phyloP scores from a whole-genome alignment of 139 green algal species.

The Marvania coccoides region DNA sequence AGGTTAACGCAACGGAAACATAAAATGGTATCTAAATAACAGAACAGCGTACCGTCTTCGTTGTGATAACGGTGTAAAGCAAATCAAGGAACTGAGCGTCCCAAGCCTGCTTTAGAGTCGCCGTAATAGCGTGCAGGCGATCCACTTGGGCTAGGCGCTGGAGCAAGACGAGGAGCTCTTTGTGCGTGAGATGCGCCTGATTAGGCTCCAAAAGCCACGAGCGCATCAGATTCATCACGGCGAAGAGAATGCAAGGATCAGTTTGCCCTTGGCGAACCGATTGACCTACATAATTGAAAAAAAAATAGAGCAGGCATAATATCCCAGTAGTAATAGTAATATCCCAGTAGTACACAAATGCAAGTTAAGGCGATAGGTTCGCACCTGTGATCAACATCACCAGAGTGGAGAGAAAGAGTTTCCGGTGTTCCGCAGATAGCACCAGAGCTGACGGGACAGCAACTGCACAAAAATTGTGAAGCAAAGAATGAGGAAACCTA shows the following conservation, averaged over 20 bases:
- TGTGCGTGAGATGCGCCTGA: slow-evolving; percentile 41
- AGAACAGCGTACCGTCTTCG: neutral
- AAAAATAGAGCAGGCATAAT: no score
- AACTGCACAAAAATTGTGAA: slow-evolving; percentile 1
- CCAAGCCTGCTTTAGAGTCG: slow-evolving; percentile 33
- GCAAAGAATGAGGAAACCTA: neutral
- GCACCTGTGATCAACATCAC: slow-evolving; percentile 60
- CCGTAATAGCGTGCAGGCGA: slow-evolving; percentile 29
- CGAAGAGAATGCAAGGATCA: slow-evolving; percentile 56
- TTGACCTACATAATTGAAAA: slow-evolving; percentile 1
- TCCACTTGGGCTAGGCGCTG: slow-evolving; percentile 60
- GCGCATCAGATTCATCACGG: slow-evolving; percentile 36
- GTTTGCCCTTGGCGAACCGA: slow-evolving; percentile 32
- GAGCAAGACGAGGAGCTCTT: slow-evolving; percentile 81
- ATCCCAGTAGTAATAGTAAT: no score
- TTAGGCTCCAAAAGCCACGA: slow-evolving; percentile 31
- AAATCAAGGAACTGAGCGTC: slow-evolving; percentile 69
- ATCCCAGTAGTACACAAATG: no score
- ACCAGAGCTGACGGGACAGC: slow-evolving; percentile 39
- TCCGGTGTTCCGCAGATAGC: slow-evolving; percentile 64
- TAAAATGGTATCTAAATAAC: neutral
- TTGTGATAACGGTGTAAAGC: slow-evolving; percentile 36
- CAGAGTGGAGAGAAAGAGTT: slow-evolving; percentile 67
- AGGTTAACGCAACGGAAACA: neutral
- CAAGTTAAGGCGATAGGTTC: neutral